Evolutionary conservation across 1,284 basidiomycete species (phyloP), one percentile per base, ranked within the genome.

Genomic region (Sphagnurus paluster): DNA sequence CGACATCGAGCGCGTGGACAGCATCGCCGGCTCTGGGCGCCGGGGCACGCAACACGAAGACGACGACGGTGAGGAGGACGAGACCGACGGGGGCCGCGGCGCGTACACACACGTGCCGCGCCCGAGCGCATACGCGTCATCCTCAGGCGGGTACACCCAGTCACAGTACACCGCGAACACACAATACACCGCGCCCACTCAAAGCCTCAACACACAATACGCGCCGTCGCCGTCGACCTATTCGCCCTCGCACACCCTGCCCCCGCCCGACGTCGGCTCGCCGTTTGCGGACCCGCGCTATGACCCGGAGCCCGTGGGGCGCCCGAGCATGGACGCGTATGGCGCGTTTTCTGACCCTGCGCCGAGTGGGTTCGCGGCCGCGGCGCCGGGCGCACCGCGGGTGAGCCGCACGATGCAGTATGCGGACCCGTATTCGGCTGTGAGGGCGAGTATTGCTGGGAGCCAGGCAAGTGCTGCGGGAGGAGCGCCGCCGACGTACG

Each of bases 341-440:
- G 91, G 91, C 39, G 90, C 90, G 14, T 93, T 93, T 67, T 86
- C 82, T 0, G 88, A 91, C 60, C 88, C 88, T 23, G 77, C 85
- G 0, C 88, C 89, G 1, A 78, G 71, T 51, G 89, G 89, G 14
- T 87, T 69, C 54, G 69, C 33, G 16, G 33, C 14, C 21, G 11
- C 1, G 11, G 34, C 28, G 8, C 42, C 9, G 19, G 39, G 36
- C 25, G 48, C 46, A 25, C 19, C 24, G 1, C 78, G 77, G 16
- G 70, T 90, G 26, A 93, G 90, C 64, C 71, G 90, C 58, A 93
- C 91, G 42, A 93, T 93, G 90, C 84, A 91, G 67, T 90, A 88
- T 59, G 84, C 87, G 16, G 87, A 90, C 60, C 87, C 86, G 8
- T 90, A 90, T 57, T 84, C 86, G 10, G 84, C 82, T 10, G 85